Evolutionary conservation across 176 grass and related monocot species (phyloP), one percentile per base, ranked within the genome.

Genomic region (Oryza rufipogon): DNA sequence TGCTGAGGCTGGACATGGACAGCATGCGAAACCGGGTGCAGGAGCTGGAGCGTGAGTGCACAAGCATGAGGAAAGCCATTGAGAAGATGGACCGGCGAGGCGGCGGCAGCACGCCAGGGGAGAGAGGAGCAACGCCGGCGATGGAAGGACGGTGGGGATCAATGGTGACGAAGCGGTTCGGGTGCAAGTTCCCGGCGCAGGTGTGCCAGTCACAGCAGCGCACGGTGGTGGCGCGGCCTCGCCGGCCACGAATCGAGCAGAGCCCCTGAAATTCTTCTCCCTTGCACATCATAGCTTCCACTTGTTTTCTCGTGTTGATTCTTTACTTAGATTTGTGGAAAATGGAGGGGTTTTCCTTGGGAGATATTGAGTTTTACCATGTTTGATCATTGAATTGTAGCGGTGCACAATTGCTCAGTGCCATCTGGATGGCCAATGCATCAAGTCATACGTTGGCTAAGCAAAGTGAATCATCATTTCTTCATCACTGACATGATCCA

Each of bases 1-100:
- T 99, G 83, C 86, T 99, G 73, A 92, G 86, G 83, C 90, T 96
- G 22, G 93, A 96, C 64, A 96, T 99, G 97, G 97, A 99, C 74
- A 99, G 97, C 80, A 99, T 99, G 97, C 85, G 91, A 47, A 92
- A 46, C 82, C 74, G 97, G 14, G 97, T 99, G 88, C 93, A 94
- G 32, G 97, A 95, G 86, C 90, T 99, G 3, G 97, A 99, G 81
- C 90, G 90, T 38, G 93, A 99, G 81, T 96, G 97, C 91, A 88
- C 86, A 3, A 94, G 75, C n/a, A 96, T 96, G 93, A 92, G 88
- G 80, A 99, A 96, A 67, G 86, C 90, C 41, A 94, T 99, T 6
- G 86, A 91, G 84, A 99, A 83, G 91, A 94, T 99, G 36, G 91
- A 96, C 80, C 82, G 85, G 74, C 82, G 61, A 11, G 88, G 90